Conservation (phyloP, 306 rosid species). For the Aeschynomene evenia region DNA sequence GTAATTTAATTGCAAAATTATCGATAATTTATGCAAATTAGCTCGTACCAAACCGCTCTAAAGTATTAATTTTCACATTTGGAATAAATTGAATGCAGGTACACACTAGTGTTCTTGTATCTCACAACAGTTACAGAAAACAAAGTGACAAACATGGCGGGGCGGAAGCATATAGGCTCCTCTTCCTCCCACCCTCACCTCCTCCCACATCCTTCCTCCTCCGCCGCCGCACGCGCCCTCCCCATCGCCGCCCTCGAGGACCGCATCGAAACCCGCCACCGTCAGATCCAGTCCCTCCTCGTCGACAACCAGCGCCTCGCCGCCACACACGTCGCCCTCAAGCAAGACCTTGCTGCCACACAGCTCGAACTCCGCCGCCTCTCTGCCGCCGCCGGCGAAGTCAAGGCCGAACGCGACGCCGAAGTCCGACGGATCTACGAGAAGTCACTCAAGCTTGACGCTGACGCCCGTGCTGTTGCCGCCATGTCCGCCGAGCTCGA, state of each 20-base stretch:
- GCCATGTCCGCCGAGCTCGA: conserved; percentile 56
- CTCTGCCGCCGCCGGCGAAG: conserved; percentile 48
- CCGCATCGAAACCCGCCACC: conserved; percentile 55
- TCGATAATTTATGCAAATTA: too few species aligned
- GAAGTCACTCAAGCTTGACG: conserved; percentile 66
- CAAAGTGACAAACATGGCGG: conserved; percentile 28
- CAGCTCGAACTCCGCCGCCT: conserved; percentile 62
- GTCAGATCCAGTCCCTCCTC: conserved; percentile 75
- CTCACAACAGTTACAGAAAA: too few species aligned
- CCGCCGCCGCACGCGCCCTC: conserved; percentile 28
- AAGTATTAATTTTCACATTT: too few species aligned
- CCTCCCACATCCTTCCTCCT: conserved; percentile 28
- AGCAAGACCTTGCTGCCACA: conserved; percentile 66
- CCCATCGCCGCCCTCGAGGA: conserved; percentile 56
- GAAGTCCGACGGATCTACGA: conserved; percentile 71
- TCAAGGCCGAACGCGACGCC: conserved; percentile 66
- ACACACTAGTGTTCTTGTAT: too few species aligned
- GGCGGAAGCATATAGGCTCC: conserved; percentile 28
- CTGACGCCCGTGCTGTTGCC: conserved; percentile 63
- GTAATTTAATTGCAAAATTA: too few species aligned
- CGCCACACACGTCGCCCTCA: conserved; percentile 78
- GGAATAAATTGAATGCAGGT: too few species aligned
- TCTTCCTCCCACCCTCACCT: conserved; percentile 30
- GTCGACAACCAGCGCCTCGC: conserved; percentile 83
- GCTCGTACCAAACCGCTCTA: too few species aligned